These are phyloP conservation scores for Cucumis melo DNA, from an alignment of 306 rosid genomes.

Conservation along the genomic window DNA sequence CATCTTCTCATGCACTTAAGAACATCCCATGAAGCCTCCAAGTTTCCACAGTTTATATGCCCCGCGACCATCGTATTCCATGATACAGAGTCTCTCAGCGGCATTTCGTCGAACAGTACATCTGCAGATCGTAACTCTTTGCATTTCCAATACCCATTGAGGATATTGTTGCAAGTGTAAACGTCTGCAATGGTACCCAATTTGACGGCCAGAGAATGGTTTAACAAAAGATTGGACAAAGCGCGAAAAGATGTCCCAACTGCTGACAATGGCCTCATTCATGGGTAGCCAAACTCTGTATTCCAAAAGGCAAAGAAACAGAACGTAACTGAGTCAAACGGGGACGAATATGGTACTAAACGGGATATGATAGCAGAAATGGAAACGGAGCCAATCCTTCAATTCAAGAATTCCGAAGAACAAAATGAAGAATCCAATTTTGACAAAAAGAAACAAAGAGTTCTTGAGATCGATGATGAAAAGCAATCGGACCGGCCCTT, in stretches of 20 bases:
- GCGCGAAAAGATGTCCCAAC: constrained; percentile 16
- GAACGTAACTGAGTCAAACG: not conserved
- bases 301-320: not conserved
- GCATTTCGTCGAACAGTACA: constrained; percentile 48
- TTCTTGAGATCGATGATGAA: not conserved
- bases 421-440: not conserved
- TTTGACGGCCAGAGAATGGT: constrained; percentile 49
- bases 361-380: not conserved
- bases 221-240: constrained; percentile 20
- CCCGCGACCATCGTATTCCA: constrained; percentile 74
- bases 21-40: constrained; percentile 25
- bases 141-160: constrained; percentile 26
- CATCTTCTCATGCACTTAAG: constrained; percentile 35
- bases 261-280: constrained; percentile 41
- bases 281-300: constrained; percentile 2
- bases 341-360: not conserved
- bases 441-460: not conserved
- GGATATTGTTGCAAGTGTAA: constrained; percentile 50
- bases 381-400: not conserved
- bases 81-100: constrained; percentile 47
- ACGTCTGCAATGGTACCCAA: constrained; percentile 30
- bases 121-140: constrained; percentile 23
- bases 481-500: not conserved
- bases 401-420: not conserved
- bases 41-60: constrained; percentile 20